A percentile compares a stretch with the other conserved stretches of the same genome.
phyloP scores from a whole-genome alignment of 1,139 yeast species.

The Candida sanyaensis region DNA sequence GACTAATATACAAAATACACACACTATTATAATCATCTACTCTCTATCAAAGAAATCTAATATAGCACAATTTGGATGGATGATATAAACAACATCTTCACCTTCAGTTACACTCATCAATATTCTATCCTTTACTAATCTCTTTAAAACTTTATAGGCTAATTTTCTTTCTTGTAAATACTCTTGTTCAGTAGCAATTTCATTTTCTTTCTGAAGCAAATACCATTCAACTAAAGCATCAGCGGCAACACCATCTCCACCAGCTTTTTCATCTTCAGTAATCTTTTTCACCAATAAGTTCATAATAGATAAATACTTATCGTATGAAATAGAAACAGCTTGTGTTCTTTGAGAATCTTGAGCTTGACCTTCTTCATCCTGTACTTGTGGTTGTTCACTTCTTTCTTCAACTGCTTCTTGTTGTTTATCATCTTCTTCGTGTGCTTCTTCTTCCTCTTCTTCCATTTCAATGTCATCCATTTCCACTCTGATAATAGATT shows the following conservation, averaged over 20 bases:
- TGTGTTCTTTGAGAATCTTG: conserved; percentile 12
- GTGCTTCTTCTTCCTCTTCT: conserved; percentile 47
- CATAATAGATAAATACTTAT: conserved; percentile 83
- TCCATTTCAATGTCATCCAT: conserved; percentile 90
- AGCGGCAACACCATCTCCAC: conserved; percentile 71
- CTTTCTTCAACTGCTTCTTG: conserved; percentile 16
- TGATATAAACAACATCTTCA: conserved; percentile 57
- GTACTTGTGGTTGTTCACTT: conserved; percentile 12
- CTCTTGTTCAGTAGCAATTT: conserved; percentile 68
- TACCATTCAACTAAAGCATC: conserved; percentile 79
- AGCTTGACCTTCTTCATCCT: conserved; percentile 7
- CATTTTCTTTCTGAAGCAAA: conserved; percentile 72
- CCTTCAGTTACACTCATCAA: conserved; percentile 79
- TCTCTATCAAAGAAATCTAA: conserved; percentile 53
- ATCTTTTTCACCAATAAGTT: conserved; percentile 74
- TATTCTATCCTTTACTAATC: conserved; percentile 83
- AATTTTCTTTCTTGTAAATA: conserved; percentile 70
- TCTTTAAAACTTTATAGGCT: conserved; percentile 77
- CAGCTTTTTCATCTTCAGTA: conserved; percentile 52
- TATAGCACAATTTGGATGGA: conserved; percentile 90
- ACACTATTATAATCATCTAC: neutral
- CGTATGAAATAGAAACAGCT: conserved; percentile 67
- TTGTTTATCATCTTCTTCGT: conserved; percentile 24
- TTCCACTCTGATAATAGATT: conserved; percentile 91
- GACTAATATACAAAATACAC: neutral